A percentile compares a stretch with the other conserved stretches of the same genome.
Evolutionary conservation across 1,139 yeast species (phyloP).

Genomic region (Geotrichum europaeum): DNA sequence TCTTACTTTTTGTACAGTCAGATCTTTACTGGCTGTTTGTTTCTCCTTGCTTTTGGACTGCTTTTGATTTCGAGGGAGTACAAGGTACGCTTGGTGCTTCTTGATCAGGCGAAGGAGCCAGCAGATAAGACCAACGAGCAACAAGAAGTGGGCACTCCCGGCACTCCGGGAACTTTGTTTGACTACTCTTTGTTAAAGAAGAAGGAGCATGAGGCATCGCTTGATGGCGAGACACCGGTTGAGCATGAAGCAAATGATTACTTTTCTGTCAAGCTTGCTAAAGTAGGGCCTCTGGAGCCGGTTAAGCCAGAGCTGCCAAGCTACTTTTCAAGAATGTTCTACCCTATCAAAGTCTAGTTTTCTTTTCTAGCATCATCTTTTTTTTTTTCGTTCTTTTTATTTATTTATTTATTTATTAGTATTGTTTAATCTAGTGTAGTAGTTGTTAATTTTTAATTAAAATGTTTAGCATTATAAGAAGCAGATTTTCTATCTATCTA

Average conservation of each 20-base stretch:
- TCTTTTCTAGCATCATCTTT: background rate
- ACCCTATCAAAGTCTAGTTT: background rate
- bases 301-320: background rate
- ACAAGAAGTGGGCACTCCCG: background rate
- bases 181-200: background rate
- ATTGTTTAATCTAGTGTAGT: too few species aligned
- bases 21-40: constrained; percentile 48
- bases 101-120: background rate
- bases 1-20: constrained; percentile 56
- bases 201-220: background rate
- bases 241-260: background rate
- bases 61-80: constrained; percentile 5
- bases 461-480: background rate
- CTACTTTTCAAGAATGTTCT: background rate
- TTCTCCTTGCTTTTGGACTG: background rate
- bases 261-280: background rate
- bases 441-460: background rate
- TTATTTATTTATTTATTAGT: background rate
- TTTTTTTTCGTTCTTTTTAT: too few species aligned
- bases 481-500: background rate
- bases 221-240: constrained; percentile 7
- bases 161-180: background rate
- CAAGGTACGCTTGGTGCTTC: background rate
- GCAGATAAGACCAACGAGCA: background rate
- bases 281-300: background rate